These are phyloP conservation scores for Zostera marina DNA, from an alignment of 116 monocot species.

Conservation along the genomic window DNA sequence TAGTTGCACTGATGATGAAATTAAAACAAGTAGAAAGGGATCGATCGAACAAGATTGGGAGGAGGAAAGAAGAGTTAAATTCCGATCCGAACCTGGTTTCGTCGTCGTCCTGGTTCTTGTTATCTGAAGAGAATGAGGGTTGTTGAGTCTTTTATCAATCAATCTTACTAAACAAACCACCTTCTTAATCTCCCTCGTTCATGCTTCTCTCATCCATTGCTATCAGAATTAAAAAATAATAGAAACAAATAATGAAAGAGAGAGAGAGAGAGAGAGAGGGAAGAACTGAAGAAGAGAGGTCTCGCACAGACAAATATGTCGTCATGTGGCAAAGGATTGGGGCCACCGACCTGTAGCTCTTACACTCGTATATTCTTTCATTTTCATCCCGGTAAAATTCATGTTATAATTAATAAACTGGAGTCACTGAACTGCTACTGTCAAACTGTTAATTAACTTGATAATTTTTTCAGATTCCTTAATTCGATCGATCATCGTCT, in stretches of 20 bases:
- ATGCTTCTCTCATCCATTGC: constrained; percentile 1
- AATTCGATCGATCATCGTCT: too few species aligned
- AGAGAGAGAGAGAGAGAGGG: constrained; percentile 10
- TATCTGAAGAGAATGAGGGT: not conserved
- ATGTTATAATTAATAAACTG: not conserved
- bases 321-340: constrained; percentile 29
- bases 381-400: not conserved
- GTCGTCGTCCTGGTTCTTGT: too few species aligned
- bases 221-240: not conserved
- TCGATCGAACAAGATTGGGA: constrained; percentile 1
- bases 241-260: not conserved
- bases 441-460: too few species aligned
- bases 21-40: constrained; percentile 15
- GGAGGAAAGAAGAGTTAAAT: constrained; percentile 13
- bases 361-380: not conserved
- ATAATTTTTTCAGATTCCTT: too few species aligned
- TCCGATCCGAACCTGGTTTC: too few species aligned
- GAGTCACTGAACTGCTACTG: too few species aligned
- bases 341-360: constrained; percentile 27
- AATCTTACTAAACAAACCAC: not conserved
- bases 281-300: constrained; percentile 1
- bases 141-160: constrained; percentile 3
- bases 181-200: constrained; percentile 7
- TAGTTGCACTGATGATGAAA: constrained; percentile 60
- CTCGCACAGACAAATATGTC: constrained; percentile 10